Percentiles rank a stretch among this genome's conserved stretches.
Conservation (phyloP, 2,329 filamentous ascomycete genomes). For the Leptographium procerum region DNA sequence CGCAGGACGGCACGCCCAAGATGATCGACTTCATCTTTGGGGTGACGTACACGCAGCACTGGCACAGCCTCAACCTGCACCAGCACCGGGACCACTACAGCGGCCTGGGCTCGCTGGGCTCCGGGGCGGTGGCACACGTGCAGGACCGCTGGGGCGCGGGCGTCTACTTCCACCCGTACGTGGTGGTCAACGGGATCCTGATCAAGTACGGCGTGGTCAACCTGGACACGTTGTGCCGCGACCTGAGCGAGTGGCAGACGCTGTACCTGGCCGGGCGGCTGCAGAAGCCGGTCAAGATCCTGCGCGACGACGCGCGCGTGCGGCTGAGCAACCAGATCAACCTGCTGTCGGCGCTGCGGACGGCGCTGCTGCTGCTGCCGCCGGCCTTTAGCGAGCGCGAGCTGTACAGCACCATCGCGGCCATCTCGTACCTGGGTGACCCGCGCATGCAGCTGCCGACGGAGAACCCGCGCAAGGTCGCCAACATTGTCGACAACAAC, state of each 20-base stretch:
- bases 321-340: constrained; percentile 95
- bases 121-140: constrained; percentile 69
- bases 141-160: constrained; percentile 86
- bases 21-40: constrained; percentile 99
- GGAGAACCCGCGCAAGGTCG: constrained; percentile 84
- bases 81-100: constrained; percentile 93
- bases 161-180: constrained; percentile 94
- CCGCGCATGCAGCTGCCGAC: constrained; percentile 87
- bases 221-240: constrained; percentile 74
- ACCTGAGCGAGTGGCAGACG: constrained; percentile 85
- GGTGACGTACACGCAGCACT: constrained; percentile 88
- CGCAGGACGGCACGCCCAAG: constrained; percentile 79
- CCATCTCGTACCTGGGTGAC: constrained; percentile 88
- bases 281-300: constrained; percentile 96
- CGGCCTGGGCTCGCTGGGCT: constrained; percentile 69
- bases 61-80: constrained; percentile 84
- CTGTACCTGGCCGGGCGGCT: constrained; percentile 92
- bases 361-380: constrained; percentile 77
- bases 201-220: constrained; percentile 99
- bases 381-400: constrained; percentile 75
- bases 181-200: constrained; percentile 86
- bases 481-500: constrained; percentile 89
- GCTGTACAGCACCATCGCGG: constrained; percentile 82
- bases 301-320: constrained; percentile 84
- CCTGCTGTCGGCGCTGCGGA: constrained; percentile 79